Percentiles rank a stretch among this genome's conserved stretches.
Evolutionary conservation across 495 filamentous ascomycete species (phyloP).

Genomic region (Sabuloglossum arenarium): DNA sequence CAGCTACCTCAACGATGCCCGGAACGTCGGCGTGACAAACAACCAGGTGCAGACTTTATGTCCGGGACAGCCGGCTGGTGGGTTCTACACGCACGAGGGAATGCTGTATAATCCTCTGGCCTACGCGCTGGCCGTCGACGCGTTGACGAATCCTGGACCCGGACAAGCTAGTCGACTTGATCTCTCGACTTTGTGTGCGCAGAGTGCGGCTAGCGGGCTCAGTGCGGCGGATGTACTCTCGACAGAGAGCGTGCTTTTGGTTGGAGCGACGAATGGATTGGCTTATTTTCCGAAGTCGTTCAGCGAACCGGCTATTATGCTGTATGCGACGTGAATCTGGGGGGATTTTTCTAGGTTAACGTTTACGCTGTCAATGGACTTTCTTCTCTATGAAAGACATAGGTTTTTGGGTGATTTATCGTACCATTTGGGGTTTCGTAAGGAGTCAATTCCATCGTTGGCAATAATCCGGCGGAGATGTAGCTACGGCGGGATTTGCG

Average conservation of each 20-base stretch:
- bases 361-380: too few species aligned
- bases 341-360: too few species aligned
- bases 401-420: too few species aligned
- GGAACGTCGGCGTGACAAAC: conserved; percentile 23
- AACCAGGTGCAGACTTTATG: conserved; percentile 23
- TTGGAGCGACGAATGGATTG: conserved; percentile 9
- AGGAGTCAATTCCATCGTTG: too few species aligned
- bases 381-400: too few species aligned
- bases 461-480: too few species aligned
- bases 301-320: conserved; percentile 10
- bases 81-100: conserved; percentile 24
- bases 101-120: conserved; percentile 24
- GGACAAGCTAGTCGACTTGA: conserved; percentile 14
- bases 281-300: conserved; percentile 6
- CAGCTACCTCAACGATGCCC: conserved; percentile 17
- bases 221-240: conserved; percentile 17
- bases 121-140: conserved; percentile 23
- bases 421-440: too few species aligned
- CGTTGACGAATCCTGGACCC: conserved; percentile 21
- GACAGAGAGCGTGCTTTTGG: conserved; percentile 16
- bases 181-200: conserved; percentile 14
- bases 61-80: conserved; percentile 15
- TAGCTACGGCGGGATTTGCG: too few species aligned
- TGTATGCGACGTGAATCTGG: conserved; percentile 11
- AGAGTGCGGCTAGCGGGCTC: conserved; percentile 15